Conservation (phyloP, 2,329 filamentous ascomycete genomes). For the Penicillium sp. region DNA sequence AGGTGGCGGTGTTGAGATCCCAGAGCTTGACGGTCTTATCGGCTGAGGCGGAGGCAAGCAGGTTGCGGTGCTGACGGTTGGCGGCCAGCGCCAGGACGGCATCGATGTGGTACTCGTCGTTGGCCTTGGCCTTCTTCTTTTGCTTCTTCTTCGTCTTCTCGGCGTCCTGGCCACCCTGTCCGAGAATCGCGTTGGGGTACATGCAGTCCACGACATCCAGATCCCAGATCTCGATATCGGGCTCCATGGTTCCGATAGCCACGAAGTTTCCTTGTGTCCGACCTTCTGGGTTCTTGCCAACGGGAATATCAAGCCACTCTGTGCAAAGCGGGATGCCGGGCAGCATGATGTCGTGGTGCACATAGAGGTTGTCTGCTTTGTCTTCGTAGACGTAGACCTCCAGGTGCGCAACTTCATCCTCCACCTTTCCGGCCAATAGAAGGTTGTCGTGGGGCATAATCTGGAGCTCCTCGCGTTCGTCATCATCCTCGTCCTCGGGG, state of each 20-base stretch:
- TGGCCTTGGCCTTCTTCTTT: constrained; percentile 86
- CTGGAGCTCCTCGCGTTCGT: constrained; percentile 91
- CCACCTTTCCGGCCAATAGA: constrained; percentile 86
- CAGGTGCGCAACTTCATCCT: constrained; percentile 94
- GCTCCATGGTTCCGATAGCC: constrained; percentile 94
- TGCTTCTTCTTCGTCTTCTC: constrained; percentile 66
- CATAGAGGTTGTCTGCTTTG: constrained; percentile 90
- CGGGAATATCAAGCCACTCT: constrained; percentile 93
- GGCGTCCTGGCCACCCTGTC: constrained; percentile 60
- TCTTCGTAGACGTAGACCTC: constrained; percentile 99
- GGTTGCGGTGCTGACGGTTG: constrained; percentile 89
- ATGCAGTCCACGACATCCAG: constrained; percentile 94
- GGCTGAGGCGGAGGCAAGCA: constrained; percentile 90
- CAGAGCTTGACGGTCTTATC: constrained; percentile 98
- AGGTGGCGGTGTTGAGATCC: constrained; percentile 89
- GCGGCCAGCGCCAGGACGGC: constrained; percentile 87
- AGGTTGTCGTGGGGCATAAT: constrained; percentile 91
- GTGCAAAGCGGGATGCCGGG: constrained; percentile 93
- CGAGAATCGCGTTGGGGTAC: constrained; percentile 95
- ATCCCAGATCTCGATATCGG: constrained; percentile 98
- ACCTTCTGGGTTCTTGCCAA: constrained; percentile 67
- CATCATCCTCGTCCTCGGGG: constrained; percentile 74
- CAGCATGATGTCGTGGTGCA: constrained; percentile 99
- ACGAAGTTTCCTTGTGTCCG: constrained; percentile 83
- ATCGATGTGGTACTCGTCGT: constrained; percentile 91